Percentiles rank a stretch among this genome's conserved stretches.
phyloP scores from a whole-genome alignment of 345 rosid species.

The Jatropha curcas region DNA sequence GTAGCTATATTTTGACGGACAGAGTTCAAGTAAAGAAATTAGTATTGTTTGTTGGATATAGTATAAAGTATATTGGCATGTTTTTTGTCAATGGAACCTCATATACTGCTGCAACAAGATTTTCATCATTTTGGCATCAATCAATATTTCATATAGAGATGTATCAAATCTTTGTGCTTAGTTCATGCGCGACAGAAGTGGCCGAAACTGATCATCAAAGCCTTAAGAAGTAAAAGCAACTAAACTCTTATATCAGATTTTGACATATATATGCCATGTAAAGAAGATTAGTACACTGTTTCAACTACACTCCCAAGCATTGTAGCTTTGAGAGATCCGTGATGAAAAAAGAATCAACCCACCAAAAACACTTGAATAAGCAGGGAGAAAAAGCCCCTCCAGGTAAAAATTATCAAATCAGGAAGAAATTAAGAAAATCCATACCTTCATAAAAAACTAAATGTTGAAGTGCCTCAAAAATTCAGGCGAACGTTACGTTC shows the following conservation, averaged over 20 bases:
- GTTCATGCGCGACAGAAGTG: background rate
- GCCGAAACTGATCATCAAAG: background rate
- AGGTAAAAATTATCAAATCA: constrained; percentile 12
- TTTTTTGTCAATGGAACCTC: no score
- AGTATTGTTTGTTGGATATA: no score
- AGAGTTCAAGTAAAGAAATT: no score
- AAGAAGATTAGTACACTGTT: constrained; percentile 1
- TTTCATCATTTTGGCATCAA: no score
- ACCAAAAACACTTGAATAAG: constrained; percentile 20
- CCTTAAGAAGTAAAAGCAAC: background rate
- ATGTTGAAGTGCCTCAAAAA: constrained; percentile 43
- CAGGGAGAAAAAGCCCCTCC: constrained; percentile 5
- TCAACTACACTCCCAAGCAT: constrained; percentile 19
- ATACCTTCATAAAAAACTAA: constrained; percentile 25
- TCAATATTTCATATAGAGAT: no score
- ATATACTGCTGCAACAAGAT: no score
- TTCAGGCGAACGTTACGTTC: constrained; percentile 37
- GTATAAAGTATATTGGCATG: no score
- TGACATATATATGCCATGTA: background rate
- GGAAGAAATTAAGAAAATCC: constrained; percentile 22
- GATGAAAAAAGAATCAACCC: constrained; percentile 23
- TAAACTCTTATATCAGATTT: constrained; percentile 10
- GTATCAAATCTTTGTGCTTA: no score
- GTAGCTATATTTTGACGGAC: no score
- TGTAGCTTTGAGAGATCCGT: constrained; percentile 21